A percentile compares a stretch with the other conserved stretches of the same genome.
Conservation (phyloP, 176 grass and related monocot genomes). For the Triticum aestivum region IWGSC_CS_RefSeq_v2.1 NC_057809.1:597284197-597284696, state of each 20-base stretch:
- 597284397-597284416: neutral
- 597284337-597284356: conserved; percentile 97
- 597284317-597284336: conserved; percentile 99
- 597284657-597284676: neutral
- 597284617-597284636: neutral
- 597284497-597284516: neutral
- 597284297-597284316: conserved; percentile 94
- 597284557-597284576: neutral
- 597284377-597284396: neutral
- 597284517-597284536: neutral
- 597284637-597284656: conserved; percentile 12
- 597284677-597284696: neutral
- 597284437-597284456: neutral
- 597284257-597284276: conserved; percentile 93
- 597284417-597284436: neutral
- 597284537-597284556: neutral
- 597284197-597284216: neutral
- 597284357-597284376: conserved; percentile 29
- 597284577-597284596: neutral
- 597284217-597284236: neutral
- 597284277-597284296: conserved; percentile 79
- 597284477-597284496: neutral
- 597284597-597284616: conserved; percentile 5
- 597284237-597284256: conserved; percentile 39
- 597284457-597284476: neutral